Evolutionary conservation across 169 alveolate genomes (phyloP).

Genomic region (Besnoitia besnoiti): DNA sequence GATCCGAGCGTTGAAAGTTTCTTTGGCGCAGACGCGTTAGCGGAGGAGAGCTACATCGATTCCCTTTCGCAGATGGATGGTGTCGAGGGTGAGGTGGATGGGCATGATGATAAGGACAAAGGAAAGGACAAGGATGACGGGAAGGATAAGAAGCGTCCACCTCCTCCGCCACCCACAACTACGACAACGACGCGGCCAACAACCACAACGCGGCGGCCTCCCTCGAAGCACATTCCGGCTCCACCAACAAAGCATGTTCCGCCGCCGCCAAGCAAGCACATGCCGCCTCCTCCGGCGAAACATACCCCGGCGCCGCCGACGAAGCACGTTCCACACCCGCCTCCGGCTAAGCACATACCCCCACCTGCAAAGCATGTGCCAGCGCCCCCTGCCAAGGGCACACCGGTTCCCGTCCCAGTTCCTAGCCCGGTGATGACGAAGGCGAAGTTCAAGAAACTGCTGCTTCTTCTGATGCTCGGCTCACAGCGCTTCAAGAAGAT

Average conservation of each 20-base stretch:
- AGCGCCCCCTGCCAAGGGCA: neutral
- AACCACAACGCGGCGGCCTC: neutral
- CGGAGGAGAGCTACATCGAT: neutral
- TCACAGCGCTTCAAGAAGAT: neutral
- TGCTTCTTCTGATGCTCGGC: constrained; percentile 22
- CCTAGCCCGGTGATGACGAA: neutral
- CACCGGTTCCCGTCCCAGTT: constrained; percentile 1
- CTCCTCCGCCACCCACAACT: neutral
- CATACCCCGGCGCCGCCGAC: neutral
- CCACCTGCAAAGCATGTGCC: neutral
- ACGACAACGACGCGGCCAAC: neutral
- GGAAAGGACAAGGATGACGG: neutral
- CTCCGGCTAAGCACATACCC: neutral
- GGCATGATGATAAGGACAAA: neutral
- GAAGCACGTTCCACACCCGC: neutral
- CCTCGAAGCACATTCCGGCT: neutral
- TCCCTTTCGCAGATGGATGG: neutral
- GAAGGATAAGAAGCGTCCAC: neutral
- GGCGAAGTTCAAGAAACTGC: constrained; percentile 9
- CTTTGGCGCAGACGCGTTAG: neutral
- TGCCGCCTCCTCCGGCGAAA: neutral
- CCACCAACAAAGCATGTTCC: too few species aligned
- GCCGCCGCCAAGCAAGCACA: too few species aligned
- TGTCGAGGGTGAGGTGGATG: neutral
- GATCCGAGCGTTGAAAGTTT: neutral